Evolutionary conservation across 1,284 basidiomycete species (phyloP).

Genomic region (Athelia sp.): DNA sequence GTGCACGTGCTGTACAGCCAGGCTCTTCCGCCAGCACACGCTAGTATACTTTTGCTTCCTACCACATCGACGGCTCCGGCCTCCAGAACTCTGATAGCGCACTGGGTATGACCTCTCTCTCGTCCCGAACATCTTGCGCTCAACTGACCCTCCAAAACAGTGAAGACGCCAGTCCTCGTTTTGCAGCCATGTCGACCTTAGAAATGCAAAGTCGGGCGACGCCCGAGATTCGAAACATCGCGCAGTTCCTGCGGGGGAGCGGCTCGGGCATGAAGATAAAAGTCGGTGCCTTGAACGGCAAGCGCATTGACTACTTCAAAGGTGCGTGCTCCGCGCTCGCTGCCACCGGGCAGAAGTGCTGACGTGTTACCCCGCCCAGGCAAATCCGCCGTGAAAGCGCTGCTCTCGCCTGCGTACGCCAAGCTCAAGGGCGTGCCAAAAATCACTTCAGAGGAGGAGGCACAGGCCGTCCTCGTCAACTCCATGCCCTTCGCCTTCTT

Average conservation of each 20-base stretch:
- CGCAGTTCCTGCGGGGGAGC: slow-evolving; percentile 81
- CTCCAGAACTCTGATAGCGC: too few relatives aligned
- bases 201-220: slow-evolving; percentile 76
- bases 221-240: slow-evolving; percentile 72
- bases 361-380: slow-evolving; percentile 45
- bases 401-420: slow-evolving; percentile 86
- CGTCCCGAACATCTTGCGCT: too few relatives aligned
- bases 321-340: slow-evolving; percentile 52
- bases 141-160: too few relatives aligned
- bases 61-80: too few relatives aligned
- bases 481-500: slow-evolving; percentile 87
- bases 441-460: slow-evolving; percentile 76
- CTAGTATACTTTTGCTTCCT: too few relatives aligned
- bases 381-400: slow-evolving; percentile 87
- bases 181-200: slow-evolving; percentile 31
- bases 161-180: too few relatives aligned
- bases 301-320: slow-evolving; percentile 97
- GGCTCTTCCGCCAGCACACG: too few relatives aligned
- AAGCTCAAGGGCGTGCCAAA: slow-evolving; percentile 86
- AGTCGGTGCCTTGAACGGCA: slow-evolving; percentile 89
- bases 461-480: slow-evolving; percentile 61
- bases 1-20: too few relatives aligned
- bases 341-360: background rate
- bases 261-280: slow-evolving; percentile 87
- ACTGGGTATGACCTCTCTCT: too few relatives aligned